Conservation (phyloP, 176 grass and related monocot genomes). For the Saccharum officinarum region DNA sequence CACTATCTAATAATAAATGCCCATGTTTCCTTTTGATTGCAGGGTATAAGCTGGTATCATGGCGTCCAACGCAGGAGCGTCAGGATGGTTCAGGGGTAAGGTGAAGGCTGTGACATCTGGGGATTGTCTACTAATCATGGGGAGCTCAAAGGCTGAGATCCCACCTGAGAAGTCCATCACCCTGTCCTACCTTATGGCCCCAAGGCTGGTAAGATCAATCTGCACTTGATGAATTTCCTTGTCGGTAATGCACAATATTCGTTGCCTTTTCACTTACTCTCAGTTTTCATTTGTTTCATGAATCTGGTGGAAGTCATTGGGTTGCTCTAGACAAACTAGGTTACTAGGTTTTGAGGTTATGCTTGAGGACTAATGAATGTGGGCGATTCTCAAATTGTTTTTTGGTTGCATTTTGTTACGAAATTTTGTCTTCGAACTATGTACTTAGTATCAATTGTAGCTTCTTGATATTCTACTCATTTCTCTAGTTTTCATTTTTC, state of each 20-base stretch:
- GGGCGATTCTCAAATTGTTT: not conserved
- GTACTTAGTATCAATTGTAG: not conserved
- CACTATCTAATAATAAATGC: not conserved
- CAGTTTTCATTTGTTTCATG: not conserved
- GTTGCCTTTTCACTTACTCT: not conserved
- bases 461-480: not conserved
- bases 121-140: conserved; percentile 89
- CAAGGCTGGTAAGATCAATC: conserved; percentile 68
- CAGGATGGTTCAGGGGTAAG: conserved; percentile 88
- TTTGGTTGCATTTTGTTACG: not conserved
- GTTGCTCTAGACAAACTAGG: not conserved
- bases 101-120: conserved; percentile 96
- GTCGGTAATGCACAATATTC: not conserved
- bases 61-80: conserved; percentile 58
- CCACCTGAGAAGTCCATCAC: conserved; percentile 94
- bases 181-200: conserved; percentile 83
- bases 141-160: conserved; percentile 68
- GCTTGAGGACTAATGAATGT: conserved; percentile 20
- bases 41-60: conserved; percentile 63
- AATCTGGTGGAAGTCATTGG: not conserved
- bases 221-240: not conserved
- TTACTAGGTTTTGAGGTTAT: not conserved
- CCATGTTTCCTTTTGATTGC: conserved; percentile 34
- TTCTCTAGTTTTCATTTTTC: not conserved
- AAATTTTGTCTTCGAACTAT: conserved; percentile 1